Base-by-base conservation (phyloP, 2,329 filamentous ascomycete species). In the Epichloe aotearoae region DNA sequence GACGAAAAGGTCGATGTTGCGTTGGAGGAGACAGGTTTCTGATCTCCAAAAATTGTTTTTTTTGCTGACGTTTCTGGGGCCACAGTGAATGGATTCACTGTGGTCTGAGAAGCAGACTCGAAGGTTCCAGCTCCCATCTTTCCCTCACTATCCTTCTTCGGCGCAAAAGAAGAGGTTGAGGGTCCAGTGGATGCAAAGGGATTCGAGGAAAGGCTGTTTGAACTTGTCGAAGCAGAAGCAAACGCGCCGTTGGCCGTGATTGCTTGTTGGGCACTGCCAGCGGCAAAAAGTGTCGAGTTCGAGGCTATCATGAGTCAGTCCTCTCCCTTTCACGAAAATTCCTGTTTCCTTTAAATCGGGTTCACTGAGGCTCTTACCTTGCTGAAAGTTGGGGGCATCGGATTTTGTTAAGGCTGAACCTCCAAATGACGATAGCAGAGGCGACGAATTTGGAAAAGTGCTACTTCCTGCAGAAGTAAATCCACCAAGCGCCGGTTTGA, bases 31-130 rank as follows among this genome's bases (percentile, higher is more conserved):
- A 50, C 37, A 19, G 53, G 19, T 17, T 52, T 48, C 41, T 41
- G 39, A 33, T 50, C 46, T 41, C 47, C 33, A 50, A 58, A 39
- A 20, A 46, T 17, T 20, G 43, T 50, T 40, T 56, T 59, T 59
- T 57, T 61, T 50, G 38, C 20, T 37, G 51, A 49, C 26, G 56
- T 47, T 14, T 52, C 39, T 17, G 54, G 39, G 1, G 38, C 41
- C 30, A 54, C 46, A n/a, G 58, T 43, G 17, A 65, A 64, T 12
- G 60, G 55, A 38, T 54, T 61, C 41, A 54, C 7, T 30, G 38
- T 8, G 3, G 37, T 19, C 37, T 26, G 44, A 6, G 38, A n/a
- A 15, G 4, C 39, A 20, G 30, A 36, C 26, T 37, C 46, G 47
- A 40, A 26, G 10, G 17, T 2, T 4, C 38, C 34, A 23, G 41